A percentile compares a stretch with the other conserved stretches of the same genome.
phyloP scores from a whole-genome alignment of 2,329 filamentous ascomycete genomes.

The Clonostachys rhizophaga region DNA sequence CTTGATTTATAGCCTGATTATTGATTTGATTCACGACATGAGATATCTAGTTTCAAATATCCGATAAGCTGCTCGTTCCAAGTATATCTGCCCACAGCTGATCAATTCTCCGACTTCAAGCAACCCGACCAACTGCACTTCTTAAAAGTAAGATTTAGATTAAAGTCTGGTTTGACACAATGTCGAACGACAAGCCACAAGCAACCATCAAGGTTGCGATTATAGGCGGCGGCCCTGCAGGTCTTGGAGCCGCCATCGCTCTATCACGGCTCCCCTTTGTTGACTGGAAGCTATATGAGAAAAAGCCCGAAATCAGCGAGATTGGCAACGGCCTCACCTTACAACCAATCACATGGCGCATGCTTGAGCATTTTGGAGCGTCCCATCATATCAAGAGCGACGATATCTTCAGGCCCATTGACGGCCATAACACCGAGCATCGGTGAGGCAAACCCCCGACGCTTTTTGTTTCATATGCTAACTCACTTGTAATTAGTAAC shows the following conservation, averaged over 20 bases:
- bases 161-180: not conserved
- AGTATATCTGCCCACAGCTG: too few species aligned
- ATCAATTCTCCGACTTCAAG: too few species aligned
- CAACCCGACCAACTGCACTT: too few species aligned
- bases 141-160: too few species aligned
- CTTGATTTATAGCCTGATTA: too few species aligned
- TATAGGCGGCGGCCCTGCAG: slow-evolving; percentile 19
- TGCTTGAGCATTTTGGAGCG: slow-evolving; percentile 22
- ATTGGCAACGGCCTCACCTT: slow-evolving; percentile 28
- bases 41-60: too few species aligned
- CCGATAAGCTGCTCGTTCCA: too few species aligned
- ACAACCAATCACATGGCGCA: slow-evolving; percentile 25
- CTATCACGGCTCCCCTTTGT: slow-evolving; percentile 17
- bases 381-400: slow-evolving; percentile 19
- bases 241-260: slow-evolving; percentile 22
- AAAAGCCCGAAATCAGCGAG: slow-evolving; percentile 26
- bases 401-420: slow-evolving; percentile 18
- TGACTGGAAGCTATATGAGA: slow-evolving; percentile 26
- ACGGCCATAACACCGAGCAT: slow-evolving; percentile 13
- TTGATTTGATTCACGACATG: too few species aligned
- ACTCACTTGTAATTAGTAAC: slow-evolving; percentile 11
- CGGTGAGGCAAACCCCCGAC: slow-evolving; percentile 6
- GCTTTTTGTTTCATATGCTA: too few species aligned
- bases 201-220: slow-evolving; percentile 12
- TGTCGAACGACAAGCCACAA: not conserved